These are phyloP conservation scores for Xanthoceras sorbifolium DNA, from an alignment of 345 rosid species.

Conservation along the genomic window DNA sequence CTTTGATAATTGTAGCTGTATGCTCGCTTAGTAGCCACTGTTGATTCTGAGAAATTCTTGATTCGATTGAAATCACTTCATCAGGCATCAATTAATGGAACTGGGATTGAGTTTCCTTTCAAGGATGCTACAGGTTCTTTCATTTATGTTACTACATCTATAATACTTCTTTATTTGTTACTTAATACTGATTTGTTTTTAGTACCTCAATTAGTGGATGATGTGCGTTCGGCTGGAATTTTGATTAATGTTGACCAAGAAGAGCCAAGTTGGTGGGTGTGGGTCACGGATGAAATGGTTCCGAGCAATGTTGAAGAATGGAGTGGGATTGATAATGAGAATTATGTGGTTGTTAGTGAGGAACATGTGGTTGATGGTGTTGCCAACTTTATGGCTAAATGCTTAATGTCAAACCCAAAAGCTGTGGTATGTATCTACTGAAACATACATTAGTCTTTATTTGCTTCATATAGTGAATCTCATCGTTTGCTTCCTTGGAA, in stretches of 20 bases:
- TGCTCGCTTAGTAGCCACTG: conserved; percentile 58
- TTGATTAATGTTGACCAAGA: conserved; percentile 63
- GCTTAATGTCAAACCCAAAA: conserved; percentile 80
- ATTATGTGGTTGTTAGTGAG: conserved; percentile 68
- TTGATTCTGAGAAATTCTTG: conserved; percentile 75
- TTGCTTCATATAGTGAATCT: conserved; percentile 5
- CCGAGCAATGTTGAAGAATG: conserved; percentile 73
- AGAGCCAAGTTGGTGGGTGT: conserved; percentile 97
- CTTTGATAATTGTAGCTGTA: conserved; percentile 46
- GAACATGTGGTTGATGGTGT: conserved; percentile 90
- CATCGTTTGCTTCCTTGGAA: conserved; percentile 24
- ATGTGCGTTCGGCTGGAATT: conserved; percentile 65
- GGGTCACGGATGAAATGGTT: conserved; percentile 90
- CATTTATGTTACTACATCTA: not conserved
- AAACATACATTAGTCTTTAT: not conserved
- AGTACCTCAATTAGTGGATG: conserved; percentile 48
- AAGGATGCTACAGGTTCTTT: conserved; percentile 76
- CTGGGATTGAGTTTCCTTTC: conserved; percentile 69
- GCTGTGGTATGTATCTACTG: conserved; percentile 47
- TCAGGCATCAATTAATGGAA: conserved; percentile 46
- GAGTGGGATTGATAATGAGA: conserved; percentile 79
- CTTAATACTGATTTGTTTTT: conserved; percentile 5
- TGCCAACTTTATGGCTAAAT: conserved; percentile 92
- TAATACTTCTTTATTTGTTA: not conserved
- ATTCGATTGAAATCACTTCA: conserved; percentile 52